Percentiles rank a stretch among this genome's conserved stretches.
Conservation (phyloP, 306 rosid genomes). For the Cyclanthera cordifolia region DNA sequence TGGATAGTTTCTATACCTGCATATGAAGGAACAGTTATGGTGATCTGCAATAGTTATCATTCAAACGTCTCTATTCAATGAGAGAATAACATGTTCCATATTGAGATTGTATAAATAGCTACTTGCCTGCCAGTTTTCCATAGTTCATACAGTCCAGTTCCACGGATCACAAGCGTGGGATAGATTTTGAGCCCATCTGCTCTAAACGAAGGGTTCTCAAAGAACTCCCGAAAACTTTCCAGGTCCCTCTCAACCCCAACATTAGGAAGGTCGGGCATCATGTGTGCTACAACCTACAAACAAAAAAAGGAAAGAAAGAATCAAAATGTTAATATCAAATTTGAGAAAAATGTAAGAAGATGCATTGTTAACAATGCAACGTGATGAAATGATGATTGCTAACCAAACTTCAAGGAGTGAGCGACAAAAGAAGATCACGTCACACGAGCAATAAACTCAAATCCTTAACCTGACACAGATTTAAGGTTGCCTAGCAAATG, state of each 20-base stretch:
- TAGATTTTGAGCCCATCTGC: constrained; percentile 97
- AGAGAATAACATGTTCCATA: background rate
- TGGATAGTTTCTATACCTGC: constrained; percentile 91
- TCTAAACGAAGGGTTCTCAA: constrained; percentile 82
- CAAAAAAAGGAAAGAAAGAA: background rate
- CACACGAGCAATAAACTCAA: background rate
- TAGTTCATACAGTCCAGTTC: constrained; percentile 96
- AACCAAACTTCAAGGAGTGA: background rate
- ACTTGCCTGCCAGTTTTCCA: constrained; percentile 96
- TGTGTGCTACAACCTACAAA: constrained; percentile 89
- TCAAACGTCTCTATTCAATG: background rate
- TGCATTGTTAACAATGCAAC: constrained; percentile 1
- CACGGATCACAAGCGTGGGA: constrained; percentile 95
- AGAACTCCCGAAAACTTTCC: constrained; percentile 94
- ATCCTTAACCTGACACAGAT: background rate
- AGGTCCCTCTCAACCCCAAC: constrained; percentile 96
- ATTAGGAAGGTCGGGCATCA: constrained; percentile 99
- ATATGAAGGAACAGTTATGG: constrained; percentile 15
- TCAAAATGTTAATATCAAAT: background rate
- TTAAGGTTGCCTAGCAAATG: background rate
- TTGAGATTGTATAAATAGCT: background rate
- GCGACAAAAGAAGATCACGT: background rate
- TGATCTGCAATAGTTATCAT: constrained; percentile 3
- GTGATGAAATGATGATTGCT: background rate
- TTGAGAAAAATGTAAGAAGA: background rate